Conservation (phyloP, 2,329 filamentous ascomycete species). For the Talaromyces piceae region DNA sequence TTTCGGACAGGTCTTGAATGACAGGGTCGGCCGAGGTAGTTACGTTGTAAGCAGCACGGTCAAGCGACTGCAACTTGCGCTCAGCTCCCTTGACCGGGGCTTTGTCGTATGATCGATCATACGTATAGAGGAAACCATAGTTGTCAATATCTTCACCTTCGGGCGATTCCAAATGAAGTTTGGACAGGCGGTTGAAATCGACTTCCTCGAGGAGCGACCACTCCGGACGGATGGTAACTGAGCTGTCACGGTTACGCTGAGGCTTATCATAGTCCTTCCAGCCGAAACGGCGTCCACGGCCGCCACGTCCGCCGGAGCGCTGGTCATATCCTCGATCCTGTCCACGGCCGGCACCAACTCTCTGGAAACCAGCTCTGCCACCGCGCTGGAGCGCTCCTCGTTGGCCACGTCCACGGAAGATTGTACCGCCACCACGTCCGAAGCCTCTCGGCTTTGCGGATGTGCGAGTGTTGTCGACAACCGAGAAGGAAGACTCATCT, state of each 20-base stretch:
- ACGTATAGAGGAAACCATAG: constrained; percentile 98
- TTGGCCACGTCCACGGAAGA: constrained; percentile 71
- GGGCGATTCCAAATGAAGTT: constrained; percentile 91
- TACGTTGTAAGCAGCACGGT: constrained; percentile 96
- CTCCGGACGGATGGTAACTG: constrained; percentile 90
- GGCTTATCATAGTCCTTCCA: constrained; percentile 99
- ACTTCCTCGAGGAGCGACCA: constrained; percentile 97
- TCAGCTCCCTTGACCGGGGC: constrained; percentile 80
- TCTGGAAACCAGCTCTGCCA: constrained; percentile 64
- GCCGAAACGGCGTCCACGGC: constrained; percentile 77
- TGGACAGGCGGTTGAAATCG: constrained; percentile 89
- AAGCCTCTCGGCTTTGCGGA: constrained; percentile 75
- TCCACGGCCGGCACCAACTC: constrained; percentile 61
- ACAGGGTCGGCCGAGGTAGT: constrained; percentile 93
- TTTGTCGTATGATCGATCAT: constrained; percentile 94
- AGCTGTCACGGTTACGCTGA: constrained; percentile 88
- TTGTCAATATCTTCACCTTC: constrained; percentile 91
- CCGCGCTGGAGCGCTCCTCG: constrained; percentile 68
- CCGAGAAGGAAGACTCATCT: constrained; percentile 95
- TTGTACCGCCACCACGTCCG: constrained; percentile 75
- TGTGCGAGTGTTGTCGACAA: constrained; percentile 91
- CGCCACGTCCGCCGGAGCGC: constrained; percentile 55
- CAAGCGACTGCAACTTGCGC: constrained; percentile 78
- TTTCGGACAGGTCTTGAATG: constrained; percentile 93
- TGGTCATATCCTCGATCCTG: constrained; percentile 64